Evolutionary conservation across 2,329 filamentous ascomycete species (phyloP).

Genomic region (Sporothrix sp.): DNA sequence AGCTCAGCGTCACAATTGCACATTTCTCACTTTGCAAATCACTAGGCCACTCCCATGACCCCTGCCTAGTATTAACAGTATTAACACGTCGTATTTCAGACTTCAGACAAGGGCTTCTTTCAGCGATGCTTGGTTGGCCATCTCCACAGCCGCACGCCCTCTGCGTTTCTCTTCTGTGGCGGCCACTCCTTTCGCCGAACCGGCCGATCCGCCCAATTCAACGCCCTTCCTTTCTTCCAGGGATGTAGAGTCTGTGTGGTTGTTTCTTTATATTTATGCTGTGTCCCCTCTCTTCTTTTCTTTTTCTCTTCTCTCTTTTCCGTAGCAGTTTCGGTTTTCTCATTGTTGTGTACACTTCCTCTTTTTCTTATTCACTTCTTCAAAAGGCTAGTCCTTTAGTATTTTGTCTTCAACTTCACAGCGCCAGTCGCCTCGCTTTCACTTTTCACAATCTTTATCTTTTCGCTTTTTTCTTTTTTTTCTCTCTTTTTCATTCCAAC

Average conservation of each 20-base stretch:
- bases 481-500: not conserved
- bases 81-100: not conserved
- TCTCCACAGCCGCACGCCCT: not conserved
- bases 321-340: conserved; percentile 18
- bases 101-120: conserved; percentile 5
- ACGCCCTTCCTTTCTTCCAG: not conserved
- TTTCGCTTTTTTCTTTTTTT: conserved; percentile 19
- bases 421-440: conserved; percentile 45
- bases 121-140: not conserved
- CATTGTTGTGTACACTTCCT: conserved; percentile 19
- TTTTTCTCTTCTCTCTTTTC: conserved; percentile 17
- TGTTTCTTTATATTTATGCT: conserved; percentile 14
- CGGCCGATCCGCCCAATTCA: conserved; percentile 5
- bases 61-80: no score
- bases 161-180: not conserved
- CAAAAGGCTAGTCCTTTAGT: conserved; percentile 38
- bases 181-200: not conserved
- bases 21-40: no score
- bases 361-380: conserved; percentile 23
- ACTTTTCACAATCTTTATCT: conserved; percentile 23
- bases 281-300: conserved; percentile 15
- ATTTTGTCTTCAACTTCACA: conserved; percentile 21
- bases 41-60: no score
- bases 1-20: no score
- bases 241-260: conserved; percentile 1